Percentiles rank a stretch among this genome's conserved stretches.
Evolutionary conservation across 352 stramenopile species (phyloP).

Genomic region (Phytophthora citrophthora): DNA sequence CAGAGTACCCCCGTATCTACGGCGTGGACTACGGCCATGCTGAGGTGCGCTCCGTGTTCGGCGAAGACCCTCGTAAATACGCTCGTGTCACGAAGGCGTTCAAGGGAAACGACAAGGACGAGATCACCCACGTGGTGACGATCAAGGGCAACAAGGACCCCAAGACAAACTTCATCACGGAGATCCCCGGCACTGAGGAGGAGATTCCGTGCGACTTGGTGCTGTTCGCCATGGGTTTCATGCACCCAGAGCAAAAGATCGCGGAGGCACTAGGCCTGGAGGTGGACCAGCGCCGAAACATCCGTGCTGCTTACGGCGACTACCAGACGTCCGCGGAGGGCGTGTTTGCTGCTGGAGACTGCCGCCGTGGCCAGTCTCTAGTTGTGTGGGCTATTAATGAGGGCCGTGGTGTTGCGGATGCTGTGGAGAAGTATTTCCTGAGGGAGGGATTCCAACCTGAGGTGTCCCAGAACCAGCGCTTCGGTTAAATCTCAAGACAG

Average conservation of each 20-base stretch:
- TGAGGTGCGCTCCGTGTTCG: constrained; percentile 93
- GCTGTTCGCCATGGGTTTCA: constrained; percentile 98
- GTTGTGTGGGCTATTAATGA: constrained; percentile 99
- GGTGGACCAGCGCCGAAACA: constrained; percentile 95
- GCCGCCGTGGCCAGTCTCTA: constrained; percentile 95
- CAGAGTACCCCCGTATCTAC: constrained; percentile 97
- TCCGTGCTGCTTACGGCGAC: constrained; percentile 92
- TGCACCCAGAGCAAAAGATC: constrained; percentile 93
- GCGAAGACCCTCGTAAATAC: constrained; percentile 91
- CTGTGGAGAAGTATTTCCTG: constrained; percentile 86
- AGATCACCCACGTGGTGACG: constrained; percentile 82
- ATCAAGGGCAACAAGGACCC: constrained; percentile 60
- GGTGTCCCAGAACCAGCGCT: constrained; percentile 83
- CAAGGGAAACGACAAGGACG: constrained; percentile 73
- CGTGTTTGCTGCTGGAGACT: constrained; percentile 98
- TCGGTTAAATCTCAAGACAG: constrained; percentile 45
- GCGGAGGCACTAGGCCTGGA: constrained; percentile 90
- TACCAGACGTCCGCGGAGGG: constrained; percentile 95
- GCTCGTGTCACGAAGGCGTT: constrained; percentile 80
- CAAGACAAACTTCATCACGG: constrained; percentile 72
- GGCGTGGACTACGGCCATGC: constrained; percentile 98
- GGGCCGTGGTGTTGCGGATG: constrained; percentile 92
- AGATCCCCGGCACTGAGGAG: constrained; percentile 89
- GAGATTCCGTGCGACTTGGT: constrained; percentile 95
- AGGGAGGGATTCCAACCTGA: constrained; percentile 79